Base-by-base conservation (phyloP, 768 basidiomycete genomes). In the Russula olivacea region DNA sequence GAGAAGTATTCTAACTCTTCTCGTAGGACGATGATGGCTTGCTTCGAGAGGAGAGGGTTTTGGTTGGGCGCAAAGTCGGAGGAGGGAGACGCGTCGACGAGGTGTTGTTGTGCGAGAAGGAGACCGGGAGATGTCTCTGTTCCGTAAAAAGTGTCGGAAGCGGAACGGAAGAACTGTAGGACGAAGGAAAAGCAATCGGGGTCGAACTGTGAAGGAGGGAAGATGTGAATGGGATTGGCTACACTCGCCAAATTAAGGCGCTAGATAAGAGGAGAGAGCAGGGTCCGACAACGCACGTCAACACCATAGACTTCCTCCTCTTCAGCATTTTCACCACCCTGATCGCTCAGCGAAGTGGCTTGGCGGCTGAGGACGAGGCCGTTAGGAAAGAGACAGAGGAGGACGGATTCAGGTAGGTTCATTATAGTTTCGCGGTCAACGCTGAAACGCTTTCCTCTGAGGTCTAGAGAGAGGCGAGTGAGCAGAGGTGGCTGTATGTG, bases 1-100 rank as follows among this genome's bases (percentile, higher is more conserved):
- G 93, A 88, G 68, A 99, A 99, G 73, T 98, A 99, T 74, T 99
- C 97, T 58, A 99, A 81, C 76, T 99, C 97, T 74, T 99, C 97
- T 32, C 97, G 83, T 30, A 99, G 85, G 53, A 99, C 96, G 69
- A 98, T 98, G 72, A 99, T 98, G 32, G 96, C 95, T 75, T 98
- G 97, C 76, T 98, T 98, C 53, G 87, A 83, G 58, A 98, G 80
- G 45, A 99, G 81, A 0, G 97, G 97, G 71, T 98, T 98, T 73
- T 94, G 79, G 19, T 85, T 74, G 14, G 87, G 81, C 21, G 79
- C 78, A 71, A 86, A 85, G 65, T 85, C 80, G 21, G 86, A 78
- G 23, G 80, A 76, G 6, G 83, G 77, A 0, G 79, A 77, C 40
- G 81, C 80, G 61, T 93, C 91, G 41, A 87, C 76, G 50, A 94